Evolutionary conservation across 139 green algal species (phyloP).

Genomic region (Eudorina sp.): DNA sequence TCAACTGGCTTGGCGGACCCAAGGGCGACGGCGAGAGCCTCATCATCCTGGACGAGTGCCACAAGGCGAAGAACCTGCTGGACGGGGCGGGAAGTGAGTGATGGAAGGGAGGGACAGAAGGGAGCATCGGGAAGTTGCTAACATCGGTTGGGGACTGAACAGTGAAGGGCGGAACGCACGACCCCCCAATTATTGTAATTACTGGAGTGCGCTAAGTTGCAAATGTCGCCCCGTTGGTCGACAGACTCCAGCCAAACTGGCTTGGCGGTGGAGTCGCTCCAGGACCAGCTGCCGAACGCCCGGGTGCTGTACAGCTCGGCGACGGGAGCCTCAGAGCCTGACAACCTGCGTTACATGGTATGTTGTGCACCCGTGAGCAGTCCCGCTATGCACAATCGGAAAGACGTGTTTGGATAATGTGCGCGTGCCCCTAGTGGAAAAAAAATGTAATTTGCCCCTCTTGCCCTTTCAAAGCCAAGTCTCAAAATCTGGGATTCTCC

Average conservation of each 20-base stretch:
- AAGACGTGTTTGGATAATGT: too few species aligned
- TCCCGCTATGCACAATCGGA: too few species aligned
- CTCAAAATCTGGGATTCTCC: too few species aligned
- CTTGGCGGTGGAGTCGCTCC: conserved; percentile 81
- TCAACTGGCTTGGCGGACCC: conserved; percentile 26
- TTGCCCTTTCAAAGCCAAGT: too few species aligned
- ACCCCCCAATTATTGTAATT: too few species aligned
- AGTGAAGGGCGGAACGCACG: too few species aligned
- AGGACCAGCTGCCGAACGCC: conserved; percentile 86
- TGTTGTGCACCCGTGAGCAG: too few species aligned
- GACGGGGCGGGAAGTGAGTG: conserved; percentile 28
- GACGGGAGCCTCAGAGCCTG: conserved; percentile 89
- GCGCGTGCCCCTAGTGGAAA: too few species aligned
- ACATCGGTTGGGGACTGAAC: too few species aligned
- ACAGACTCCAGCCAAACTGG: conserved; percentile 78
- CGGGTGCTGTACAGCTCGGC: conserved; percentile 89
- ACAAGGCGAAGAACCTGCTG: conserved; percentile 96
- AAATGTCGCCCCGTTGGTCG: too few species aligned
- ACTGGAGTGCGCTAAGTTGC: too few species aligned
- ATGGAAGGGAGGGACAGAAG: neutral
- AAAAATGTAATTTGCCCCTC: too few species aligned
- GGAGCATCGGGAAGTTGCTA: neutral
- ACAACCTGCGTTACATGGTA: conserved; percentile 94
- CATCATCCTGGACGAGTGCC: conserved; percentile 77
- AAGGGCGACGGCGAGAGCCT: conserved; percentile 16